phyloP scores from a whole-genome alignment of 73 alveolate genomes.

The Halteria grandinella region DNA sequence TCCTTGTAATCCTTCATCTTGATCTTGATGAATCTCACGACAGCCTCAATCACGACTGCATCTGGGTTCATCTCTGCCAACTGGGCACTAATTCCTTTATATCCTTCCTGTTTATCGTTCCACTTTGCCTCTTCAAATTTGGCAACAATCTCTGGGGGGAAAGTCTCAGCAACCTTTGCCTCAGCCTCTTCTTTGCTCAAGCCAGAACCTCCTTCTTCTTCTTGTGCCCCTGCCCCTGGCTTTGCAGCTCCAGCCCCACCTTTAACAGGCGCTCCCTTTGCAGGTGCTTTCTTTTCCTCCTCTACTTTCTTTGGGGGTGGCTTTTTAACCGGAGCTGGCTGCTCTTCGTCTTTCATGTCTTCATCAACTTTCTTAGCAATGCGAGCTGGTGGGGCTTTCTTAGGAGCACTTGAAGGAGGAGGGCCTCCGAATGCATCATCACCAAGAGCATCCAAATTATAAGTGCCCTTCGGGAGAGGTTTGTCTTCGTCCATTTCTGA shows the following conservation, averaged over 20 bases:
- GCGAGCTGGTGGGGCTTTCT: conserved; percentile 23
- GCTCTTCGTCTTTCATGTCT: conserved; percentile 44
- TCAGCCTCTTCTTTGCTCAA: conserved; percentile 71
- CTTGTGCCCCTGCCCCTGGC: conserved; percentile 8
- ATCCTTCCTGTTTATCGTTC: conserved; percentile 75
- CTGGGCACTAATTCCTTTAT: conserved; percentile 51
- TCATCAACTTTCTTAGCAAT: conserved; percentile 10
- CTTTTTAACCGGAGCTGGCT: not conserved
- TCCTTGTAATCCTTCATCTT: conserved; percentile 91
- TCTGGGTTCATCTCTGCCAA: conserved; percentile 51
- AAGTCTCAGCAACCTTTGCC: conserved; percentile 21
- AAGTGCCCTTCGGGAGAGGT: conserved; percentile 30
- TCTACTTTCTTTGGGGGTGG: conserved; percentile 40
- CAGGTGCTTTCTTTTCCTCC: conserved; percentile 9
- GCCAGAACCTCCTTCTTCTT: conserved; percentile 66
- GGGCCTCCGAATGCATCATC: conserved; percentile 45
- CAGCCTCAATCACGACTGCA: conserved; percentile 70
- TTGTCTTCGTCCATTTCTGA: conserved; percentile 7
- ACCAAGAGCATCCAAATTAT: conserved; percentile 27
- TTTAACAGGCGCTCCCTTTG: conserved; percentile 8
- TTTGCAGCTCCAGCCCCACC: not conserved
- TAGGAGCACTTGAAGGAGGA: conserved; percentile 27
- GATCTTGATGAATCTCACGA: conserved; percentile 69
- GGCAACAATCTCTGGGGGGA: conserved; percentile 25
- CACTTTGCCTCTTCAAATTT: conserved; percentile 67